Base-by-base conservation (phyloP, 352 stramenopile genomes). In the Pythium aphanidermatum region DNA sequence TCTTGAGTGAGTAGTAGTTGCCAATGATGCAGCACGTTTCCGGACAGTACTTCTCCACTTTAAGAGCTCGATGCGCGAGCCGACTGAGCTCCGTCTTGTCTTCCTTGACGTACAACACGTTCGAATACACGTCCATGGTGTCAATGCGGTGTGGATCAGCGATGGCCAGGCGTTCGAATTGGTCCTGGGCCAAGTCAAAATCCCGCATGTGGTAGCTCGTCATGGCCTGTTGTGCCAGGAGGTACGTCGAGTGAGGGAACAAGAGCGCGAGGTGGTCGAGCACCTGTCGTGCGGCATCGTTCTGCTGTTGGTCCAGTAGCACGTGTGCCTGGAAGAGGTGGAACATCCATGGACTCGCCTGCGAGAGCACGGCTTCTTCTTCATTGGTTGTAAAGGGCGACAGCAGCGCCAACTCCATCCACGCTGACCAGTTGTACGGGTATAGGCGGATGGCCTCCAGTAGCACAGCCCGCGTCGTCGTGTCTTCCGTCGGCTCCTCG, bases 11-110 rank as follows among this genome's bases (percentile, higher is more conserved):
- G 52, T 93, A 93, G 45, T 91, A 93, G 51, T 93, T 93, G 46
- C 81, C 81, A 26, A 99, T 89, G 63, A 99, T 97, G 63, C 94
- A 98, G 59, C 95, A 98, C n/a, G 95, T 98, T 74, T 99, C 96
- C 4, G 96, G 93, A 9, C 93, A 66, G 56, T 98, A 99, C 65
- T 99, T 98, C 43, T 98, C 95, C n/a, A 96, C 77, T 42, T 83
- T 74, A 6, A 97, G 71, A n/a, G 88, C 85, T 55, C 77, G 68
- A 50, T 98, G 93, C 1, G 93, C 93, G 21, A 98, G 63, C 25
- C 83, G 71, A 41, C 83, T 96, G 19, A 95, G 73, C 44, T 84
- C 79, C n/a, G 69, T 70, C 50, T 88, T 89, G 58, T 91, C 77
- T 50, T 91, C 81, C 32, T 89, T 90, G 8, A 93, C 82, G 46